phyloP scores from a whole-genome alignment of 371 early-diverging fungal genomes.

The Mucor lusitanicus region DNA sequence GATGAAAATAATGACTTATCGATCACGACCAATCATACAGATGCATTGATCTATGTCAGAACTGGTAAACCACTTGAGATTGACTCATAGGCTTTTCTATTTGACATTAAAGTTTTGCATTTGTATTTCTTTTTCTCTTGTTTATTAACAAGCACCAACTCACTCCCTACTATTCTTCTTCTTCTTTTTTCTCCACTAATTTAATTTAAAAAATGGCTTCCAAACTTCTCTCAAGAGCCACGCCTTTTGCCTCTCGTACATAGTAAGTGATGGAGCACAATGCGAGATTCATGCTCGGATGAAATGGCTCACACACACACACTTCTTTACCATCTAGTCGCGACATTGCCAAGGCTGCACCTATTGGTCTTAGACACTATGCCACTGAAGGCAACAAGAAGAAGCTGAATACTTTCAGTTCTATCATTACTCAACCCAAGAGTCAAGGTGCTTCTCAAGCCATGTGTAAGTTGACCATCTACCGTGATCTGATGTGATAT shows the following conservation, averaged over 20 bases:
- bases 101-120: constrained; percentile 1
- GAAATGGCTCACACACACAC: not conserved
- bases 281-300: not conserved
- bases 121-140: constrained; percentile 9
- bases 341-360: constrained; percentile 19
- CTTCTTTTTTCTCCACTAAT: not conserved
- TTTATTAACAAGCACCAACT: not conserved
- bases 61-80: constrained; percentile 15
- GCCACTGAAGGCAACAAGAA: constrained; percentile 37
- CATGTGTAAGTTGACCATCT: constrained; percentile 74
- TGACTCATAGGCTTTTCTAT: constrained; percentile 11
- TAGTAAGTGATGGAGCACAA: constrained; percentile 26
- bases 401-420: constrained; percentile 76
- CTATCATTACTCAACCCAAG: constrained; percentile 90
- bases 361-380: constrained; percentile 44
- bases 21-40: constrained; percentile 10
- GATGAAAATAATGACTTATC: constrained; percentile 11
- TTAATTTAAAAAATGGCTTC: constrained; percentile 34
- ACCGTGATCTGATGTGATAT: not conserved
- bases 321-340: constrained; percentile 14
- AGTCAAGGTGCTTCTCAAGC: constrained; percentile 96
- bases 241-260: constrained; percentile 20
- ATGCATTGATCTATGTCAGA: constrained; percentile 18
- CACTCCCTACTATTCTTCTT: constrained; percentile 9
- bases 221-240: constrained; percentile 34